phyloP scores from a whole-genome alignment of 2,329 filamentous ascomycete genomes.

The Dactylellina parvicollis region DNA sequence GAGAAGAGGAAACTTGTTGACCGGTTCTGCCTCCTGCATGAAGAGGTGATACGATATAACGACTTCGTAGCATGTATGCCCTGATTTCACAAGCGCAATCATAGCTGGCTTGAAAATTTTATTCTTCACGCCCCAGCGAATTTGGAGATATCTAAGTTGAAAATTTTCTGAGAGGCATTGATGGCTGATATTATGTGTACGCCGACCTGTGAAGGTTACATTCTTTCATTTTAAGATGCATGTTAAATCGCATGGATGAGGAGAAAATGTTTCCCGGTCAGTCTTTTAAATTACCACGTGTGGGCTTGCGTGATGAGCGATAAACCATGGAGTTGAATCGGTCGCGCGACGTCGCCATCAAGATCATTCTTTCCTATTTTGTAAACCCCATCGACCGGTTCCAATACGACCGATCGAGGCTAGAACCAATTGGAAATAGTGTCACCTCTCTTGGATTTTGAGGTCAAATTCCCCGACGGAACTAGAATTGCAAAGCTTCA shows the following conservation, averaged over 20 bases:
- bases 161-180: background rate
- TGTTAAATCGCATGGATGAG: conserved; percentile 19
- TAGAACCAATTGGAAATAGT: background rate
- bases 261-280: conserved; percentile 10
- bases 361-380: conserved; percentile 10
- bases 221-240: conserved; percentile 31
- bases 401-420: background rate
- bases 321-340: conserved; percentile 14
- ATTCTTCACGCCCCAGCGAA: conserved; percentile 3
- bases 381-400: background rate
- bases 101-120: conserved; percentile 32
- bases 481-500: background rate
- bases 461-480: conserved; percentile 29
- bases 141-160: conserved; percentile 15
- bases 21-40: conserved; percentile 11
- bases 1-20: conserved; percentile 16
- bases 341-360: background rate
- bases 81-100: too few relatives aligned
- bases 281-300: conserved; percentile 34
- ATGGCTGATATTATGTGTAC: conserved; percentile 6
- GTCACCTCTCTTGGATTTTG: conserved; percentile 5
- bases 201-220: conserved; percentile 11
- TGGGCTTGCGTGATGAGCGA: conserved; percentile 48
- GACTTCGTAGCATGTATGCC: background rate
- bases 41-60: background rate